phyloP scores from a whole-genome alignment of 1,139 yeast genomes.

The Pichia sp. region DNA sequence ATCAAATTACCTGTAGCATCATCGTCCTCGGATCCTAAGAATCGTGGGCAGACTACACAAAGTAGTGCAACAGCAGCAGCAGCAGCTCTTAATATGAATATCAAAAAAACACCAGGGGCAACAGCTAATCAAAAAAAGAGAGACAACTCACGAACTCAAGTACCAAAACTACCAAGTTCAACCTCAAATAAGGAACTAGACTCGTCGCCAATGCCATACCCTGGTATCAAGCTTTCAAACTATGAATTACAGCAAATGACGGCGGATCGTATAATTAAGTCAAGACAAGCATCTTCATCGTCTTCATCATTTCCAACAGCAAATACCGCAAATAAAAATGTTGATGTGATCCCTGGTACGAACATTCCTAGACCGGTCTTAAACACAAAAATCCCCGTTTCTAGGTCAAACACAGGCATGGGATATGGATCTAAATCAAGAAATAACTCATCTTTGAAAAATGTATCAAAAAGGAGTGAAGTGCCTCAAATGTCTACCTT shows the following conservation, averaged over 20 bases:
- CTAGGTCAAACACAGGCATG: slow-evolving; percentile 15
- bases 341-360: slow-evolving; percentile 42
- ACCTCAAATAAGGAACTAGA: background rate
- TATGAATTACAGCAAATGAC: slow-evolving; percentile 6
- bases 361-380: slow-evolving; percentile 48
- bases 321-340: background rate
- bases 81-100: too few relatives aligned
- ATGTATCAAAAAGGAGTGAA: slow-evolving; percentile 20
- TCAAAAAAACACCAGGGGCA: too few relatives aligned
- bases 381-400: slow-evolving; percentile 28
- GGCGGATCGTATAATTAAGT: slow-evolving; percentile 8
- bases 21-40: too few relatives aligned
- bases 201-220: background rate
- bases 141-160: too few relatives aligned
- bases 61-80: too few relatives aligned
- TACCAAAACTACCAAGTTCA: too few relatives aligned
- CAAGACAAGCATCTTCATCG: slow-evolving; percentile 2
- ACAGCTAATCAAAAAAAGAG: too few relatives aligned
- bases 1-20: too few relatives aligned
- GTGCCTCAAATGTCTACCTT: slow-evolving; percentile 48
- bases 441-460: slow-evolving; percentile 11
- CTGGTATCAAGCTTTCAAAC: background rate
- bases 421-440: slow-evolving; percentile 5
- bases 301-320: background rate
- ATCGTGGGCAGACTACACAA: too few relatives aligned